These are phyloP conservation scores for Fonsecaea multimorphosa DNA, from an alignment of 2,329 filamentous ascomycete species.

Conservation along the genomic window DNA sequence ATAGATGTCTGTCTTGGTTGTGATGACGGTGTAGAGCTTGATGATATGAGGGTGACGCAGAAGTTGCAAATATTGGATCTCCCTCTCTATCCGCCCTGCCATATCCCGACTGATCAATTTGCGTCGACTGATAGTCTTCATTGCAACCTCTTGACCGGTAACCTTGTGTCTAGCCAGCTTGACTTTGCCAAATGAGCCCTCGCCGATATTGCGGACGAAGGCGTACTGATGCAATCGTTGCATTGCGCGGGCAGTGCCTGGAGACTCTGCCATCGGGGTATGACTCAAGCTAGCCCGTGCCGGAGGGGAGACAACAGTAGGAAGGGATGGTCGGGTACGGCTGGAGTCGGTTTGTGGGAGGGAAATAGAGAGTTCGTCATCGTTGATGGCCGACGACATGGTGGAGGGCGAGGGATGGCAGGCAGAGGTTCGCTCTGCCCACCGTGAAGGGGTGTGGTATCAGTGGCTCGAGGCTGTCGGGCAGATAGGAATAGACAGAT, in stretches of 20 bases:
- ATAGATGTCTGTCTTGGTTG: constrained; percentile 90
- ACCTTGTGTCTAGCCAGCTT: constrained; percentile 93
- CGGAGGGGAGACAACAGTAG: constrained; percentile 38
- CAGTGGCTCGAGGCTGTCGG: background rate
- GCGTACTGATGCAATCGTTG: constrained; percentile 92
- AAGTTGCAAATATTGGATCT: constrained; percentile 97
- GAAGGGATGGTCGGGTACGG: constrained; percentile 39
- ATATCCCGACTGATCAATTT: constrained; percentile 97
- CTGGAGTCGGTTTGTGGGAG: constrained; percentile 41
- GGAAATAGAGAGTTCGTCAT: constrained; percentile 48
- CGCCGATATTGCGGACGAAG: constrained; percentile 86
- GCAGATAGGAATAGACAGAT: constrained; percentile 2
- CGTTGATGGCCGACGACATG: constrained; percentile 47
- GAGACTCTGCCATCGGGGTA: constrained; percentile 48
- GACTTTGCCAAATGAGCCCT: constrained; percentile 98
- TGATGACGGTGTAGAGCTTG: constrained; percentile 98
- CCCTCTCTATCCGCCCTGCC: constrained; percentile 94
- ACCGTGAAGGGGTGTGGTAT: background rate
- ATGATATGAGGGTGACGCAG: constrained; percentile 98
- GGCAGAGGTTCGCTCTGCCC: constrained; percentile 1
- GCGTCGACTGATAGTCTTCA: constrained; percentile 97
- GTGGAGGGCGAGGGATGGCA: constrained; percentile 21
- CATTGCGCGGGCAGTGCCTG: constrained; percentile 64
- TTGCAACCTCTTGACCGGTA: constrained; percentile 91
- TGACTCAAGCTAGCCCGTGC: constrained; percentile 25